Conservation (phyloP, 1,284 basidiomycete species). For the Ustilago sp. region DNA sequence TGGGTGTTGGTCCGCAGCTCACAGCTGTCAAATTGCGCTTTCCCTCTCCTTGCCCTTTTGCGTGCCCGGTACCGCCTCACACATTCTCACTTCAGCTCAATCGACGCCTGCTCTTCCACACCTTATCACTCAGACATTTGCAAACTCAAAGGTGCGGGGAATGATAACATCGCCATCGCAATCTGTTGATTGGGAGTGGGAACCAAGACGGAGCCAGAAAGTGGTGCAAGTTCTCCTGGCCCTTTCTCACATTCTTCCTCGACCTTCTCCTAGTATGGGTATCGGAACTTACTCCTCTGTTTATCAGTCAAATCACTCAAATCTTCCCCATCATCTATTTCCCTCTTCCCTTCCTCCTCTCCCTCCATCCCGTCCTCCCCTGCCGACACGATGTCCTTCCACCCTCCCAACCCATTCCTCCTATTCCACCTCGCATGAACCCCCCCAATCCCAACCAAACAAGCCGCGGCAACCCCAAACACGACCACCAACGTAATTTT, state of each 20-base stretch:
- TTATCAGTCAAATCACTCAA: conserved; percentile 67
- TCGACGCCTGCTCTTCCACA: background rate
- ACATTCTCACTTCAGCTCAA: background rate
- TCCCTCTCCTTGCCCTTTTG: background rate
- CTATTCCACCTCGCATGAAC: conserved; percentile 63
- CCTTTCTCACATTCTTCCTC: conserved; percentile 2
- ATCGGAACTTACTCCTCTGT: conserved; percentile 64
- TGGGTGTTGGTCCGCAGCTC: background rate
- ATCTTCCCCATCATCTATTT: conserved; percentile 40
- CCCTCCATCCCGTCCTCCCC: background rate
- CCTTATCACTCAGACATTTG: no score
- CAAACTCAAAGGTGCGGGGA: background rate
- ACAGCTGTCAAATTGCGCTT: conserved; percentile 1
- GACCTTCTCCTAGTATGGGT: conserved; percentile 57
- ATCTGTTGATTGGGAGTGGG: no score
- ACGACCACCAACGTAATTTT: conserved; percentile 64
- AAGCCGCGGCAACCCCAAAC: conserved; percentile 53
- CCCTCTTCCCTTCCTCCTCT: conserved; percentile 2
- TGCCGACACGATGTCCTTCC: background rate
- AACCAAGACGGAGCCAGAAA: no score
- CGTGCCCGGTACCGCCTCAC: background rate
- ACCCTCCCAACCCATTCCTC: conserved; percentile 13
- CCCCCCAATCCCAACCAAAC: conserved; percentile 38
- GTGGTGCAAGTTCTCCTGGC: no score
- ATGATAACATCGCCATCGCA: background rate